These are phyloP conservation scores for Suillus plorans DNA, from an alignment of 768 basidiomycete species.

Conservation along the genomic window DNA sequence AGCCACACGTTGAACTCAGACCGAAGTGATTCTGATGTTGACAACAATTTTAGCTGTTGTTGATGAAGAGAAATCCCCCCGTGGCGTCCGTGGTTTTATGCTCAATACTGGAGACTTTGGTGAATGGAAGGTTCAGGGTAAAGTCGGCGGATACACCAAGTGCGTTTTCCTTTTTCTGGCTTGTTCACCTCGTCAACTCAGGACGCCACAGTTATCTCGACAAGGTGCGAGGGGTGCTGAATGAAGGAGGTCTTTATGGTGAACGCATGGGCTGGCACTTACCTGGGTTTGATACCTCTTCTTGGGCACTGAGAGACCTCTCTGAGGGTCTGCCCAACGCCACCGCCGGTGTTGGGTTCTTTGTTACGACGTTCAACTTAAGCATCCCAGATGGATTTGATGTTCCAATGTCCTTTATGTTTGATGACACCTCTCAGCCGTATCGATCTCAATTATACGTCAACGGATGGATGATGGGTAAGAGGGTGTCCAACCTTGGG, in stretches of 20 bases:
- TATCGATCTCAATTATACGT: conserved; percentile 76
- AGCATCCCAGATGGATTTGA: conserved; percentile 61
- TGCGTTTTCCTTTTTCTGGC: conserved; percentile 31
- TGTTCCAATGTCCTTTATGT: conserved; percentile 69
- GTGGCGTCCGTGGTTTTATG: conserved; percentile 76
- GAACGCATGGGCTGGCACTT: conserved; percentile 76
- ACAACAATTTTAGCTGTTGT: conserved; percentile 32
- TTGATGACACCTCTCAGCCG: conserved; percentile 60
- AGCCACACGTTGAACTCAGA: conserved; percentile 12
- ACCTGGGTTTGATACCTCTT: conserved; percentile 63
- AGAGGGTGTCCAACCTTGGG: conserved; percentile 72
- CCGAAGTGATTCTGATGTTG: conserved; percentile 5
- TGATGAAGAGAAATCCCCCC: conserved; percentile 66
- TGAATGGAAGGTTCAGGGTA: conserved; percentile 74
- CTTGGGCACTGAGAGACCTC: conserved; percentile 59
- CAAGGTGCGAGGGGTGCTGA: conserved; percentile 65
- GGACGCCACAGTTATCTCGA: conserved; percentile 61
- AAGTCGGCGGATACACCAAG: conserved; percentile 69
- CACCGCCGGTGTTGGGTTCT: conserved; percentile 76
- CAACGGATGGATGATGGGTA: conserved; percentile 91
- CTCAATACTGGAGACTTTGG: conserved; percentile 62
- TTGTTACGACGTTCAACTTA: conserved; percentile 71
- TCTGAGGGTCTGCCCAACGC: conserved; percentile 55
- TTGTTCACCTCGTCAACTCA: conserved; percentile 4
- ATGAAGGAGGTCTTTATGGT: conserved; percentile 73